Base-by-base conservation (phyloP, 2,329 filamentous ascomycete species). In the Sarocladium brachiariae region DNA sequence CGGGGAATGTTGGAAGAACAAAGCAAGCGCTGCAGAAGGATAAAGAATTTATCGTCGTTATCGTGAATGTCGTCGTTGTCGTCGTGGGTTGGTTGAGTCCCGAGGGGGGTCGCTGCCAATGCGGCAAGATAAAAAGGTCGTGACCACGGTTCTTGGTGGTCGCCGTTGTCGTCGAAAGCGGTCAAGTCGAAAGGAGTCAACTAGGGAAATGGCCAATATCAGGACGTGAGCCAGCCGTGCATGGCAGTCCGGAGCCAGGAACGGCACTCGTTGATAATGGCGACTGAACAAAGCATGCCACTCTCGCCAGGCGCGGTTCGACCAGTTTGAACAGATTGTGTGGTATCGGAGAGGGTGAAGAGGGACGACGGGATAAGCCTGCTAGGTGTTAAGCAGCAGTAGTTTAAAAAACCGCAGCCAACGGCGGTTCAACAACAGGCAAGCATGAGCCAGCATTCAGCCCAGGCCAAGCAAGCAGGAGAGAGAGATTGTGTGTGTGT, bases 361-460 rank as follows among this genome's bases (percentile, higher is more conserved):
- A 47, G 25, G 43, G 33, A 25, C 25, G 16, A 47, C 18, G 33
- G 43, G 27, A 31, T 33, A 47, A 18, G 43, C 27, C 21, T 18
- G 39, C 27, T 33, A 47, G 43, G 43, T 47, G 43, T 33, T 47
- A 7, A 39, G 35, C 35, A 47, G n/a, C 27, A 27, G 39, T 43
- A 47, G 43, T 31, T 47, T 47, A 47, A 47, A 47, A 24, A 47
- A n/a, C n/a, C 43, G 43, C 43, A 47, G 43, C 43, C 43, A 31
- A 47, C 43, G n/a, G 21, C 39, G 13, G 4, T 9, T 23, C 19
- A 39, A 14, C 34, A 18, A 37, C 34, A 37, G 34, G 7, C 34
- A 8, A 41, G 37, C 37, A 41, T 5, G 10, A 30, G 27, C 13
- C 14, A 18, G 43, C 43, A 47, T 14, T 47, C 11, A 31, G n/a